Percentiles rank a stretch among this genome's conserved stretches.
These are phyloP conservation scores for Ustilago esculenta DNA, from an alignment of 1,284 basidiomycete species.

Conservation along the genomic window DNA sequence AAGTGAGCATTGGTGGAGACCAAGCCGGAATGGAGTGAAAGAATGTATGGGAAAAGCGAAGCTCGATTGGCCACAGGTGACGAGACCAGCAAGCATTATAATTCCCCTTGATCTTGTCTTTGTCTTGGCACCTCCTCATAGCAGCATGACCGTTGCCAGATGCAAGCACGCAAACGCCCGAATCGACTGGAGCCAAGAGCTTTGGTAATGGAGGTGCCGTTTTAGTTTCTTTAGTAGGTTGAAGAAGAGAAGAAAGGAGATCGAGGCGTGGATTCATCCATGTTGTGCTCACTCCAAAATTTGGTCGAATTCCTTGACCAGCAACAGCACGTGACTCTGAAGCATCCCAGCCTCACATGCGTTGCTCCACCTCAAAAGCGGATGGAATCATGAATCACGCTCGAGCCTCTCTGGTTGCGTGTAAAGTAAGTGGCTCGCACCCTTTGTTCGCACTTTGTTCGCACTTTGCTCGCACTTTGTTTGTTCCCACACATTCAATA, in stretches of 20 bases:
- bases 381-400: no score
- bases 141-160: slow-evolving; percentile 36
- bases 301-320: no score
- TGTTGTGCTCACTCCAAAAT: slow-evolving; percentile 1
- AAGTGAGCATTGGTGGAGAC: no score
- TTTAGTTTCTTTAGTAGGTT: slow-evolving; percentile 54
- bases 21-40: background rate
- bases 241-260: slow-evolving; percentile 30
- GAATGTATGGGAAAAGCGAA: slow-evolving; percentile 51
- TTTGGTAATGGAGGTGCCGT: slow-evolving; percentile 49
- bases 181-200: slow-evolving; percentile 38
- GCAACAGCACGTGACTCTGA: no score
- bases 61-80: slow-evolving; percentile 35
- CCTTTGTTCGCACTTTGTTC: no score
- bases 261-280: background rate
- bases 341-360: no score
- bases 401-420: slow-evolving; percentile 3
- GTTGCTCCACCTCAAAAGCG: no score
- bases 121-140: slow-evolving; percentile 45
- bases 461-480: no score
- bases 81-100: slow-evolving; percentile 50
- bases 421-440: no score
- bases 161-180: slow-evolving; percentile 46
- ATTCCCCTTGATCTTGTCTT: slow-evolving; percentile 29
- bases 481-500: no score